Evolutionary conservation across 495 filamentous ascomycete species (phyloP).

Genomic region (Lophium mytilinum): DNA sequence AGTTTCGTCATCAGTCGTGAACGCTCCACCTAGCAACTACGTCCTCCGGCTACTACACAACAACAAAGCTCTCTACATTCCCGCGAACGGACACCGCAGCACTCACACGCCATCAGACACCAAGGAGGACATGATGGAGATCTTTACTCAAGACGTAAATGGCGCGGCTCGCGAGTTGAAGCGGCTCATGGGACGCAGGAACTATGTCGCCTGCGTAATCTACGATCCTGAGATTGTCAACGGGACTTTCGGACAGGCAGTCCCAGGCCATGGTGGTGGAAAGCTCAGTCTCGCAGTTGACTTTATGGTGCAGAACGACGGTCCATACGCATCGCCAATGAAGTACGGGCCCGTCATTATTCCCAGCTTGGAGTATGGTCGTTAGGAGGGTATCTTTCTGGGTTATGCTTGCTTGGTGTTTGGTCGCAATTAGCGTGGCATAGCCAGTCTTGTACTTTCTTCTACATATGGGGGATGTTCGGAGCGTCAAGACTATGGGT

Average conservation of each 20-base stretch:
- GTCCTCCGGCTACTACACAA: constrained; percentile 87
- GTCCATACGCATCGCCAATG: constrained; percentile 64
- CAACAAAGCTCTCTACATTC: constrained; percentile 84
- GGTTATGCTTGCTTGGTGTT: not conserved
- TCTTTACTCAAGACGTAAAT: constrained; percentile 85
- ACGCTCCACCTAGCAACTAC: constrained; percentile 73
- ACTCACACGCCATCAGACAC: constrained; percentile 65
- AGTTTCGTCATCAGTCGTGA: constrained; percentile 85
- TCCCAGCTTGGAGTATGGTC: constrained; percentile 81
- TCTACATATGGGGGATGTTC: no score
- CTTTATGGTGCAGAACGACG: constrained; percentile 94
- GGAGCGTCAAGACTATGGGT: no score
- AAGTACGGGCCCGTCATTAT: constrained; percentile 98
- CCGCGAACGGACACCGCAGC: constrained; percentile 79
- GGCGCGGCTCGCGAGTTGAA: constrained; percentile 72
- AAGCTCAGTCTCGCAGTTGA: constrained; percentile 86
- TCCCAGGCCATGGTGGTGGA: constrained; percentile 41
- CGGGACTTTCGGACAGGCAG: constrained; percentile 42
- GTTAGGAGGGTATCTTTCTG: constrained; percentile 21
- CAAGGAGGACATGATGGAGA: constrained; percentile 99
- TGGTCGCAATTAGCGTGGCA: constrained; percentile 2
- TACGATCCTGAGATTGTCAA: constrained; percentile 78
- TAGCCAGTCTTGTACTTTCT: constrained; percentile 2
- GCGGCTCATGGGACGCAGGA: constrained; percentile 83
- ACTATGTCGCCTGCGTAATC: constrained; percentile 89